Evolutionary conservation across 441 rosid genomes (phyloP), one percentile per base, ranked within the genome.

Genomic region (Metrosideros polymorpha): DNA sequence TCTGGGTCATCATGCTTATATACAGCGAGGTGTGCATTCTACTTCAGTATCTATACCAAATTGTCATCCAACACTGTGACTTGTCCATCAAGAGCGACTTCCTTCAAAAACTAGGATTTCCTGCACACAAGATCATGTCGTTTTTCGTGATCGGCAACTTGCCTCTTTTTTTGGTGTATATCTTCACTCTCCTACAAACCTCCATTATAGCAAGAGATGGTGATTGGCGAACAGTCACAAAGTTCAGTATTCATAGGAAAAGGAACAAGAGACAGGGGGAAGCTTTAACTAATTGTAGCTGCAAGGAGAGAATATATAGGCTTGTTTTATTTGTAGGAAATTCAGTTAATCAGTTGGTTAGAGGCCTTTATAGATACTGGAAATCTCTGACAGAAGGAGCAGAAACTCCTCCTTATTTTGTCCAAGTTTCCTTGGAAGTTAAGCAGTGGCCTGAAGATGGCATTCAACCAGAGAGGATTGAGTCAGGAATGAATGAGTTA

Each of bases 391-490:
- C 95, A 57, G 95, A 89, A 88, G 99, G 97, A 89, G 99, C 98
- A 87, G 99, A 97, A 88, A 92, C 99, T 89, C 99, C 99, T 89
- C 99, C 99, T 83, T 97, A 94, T 91, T 96, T 98, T 93, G 96
- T 97, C 85, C 99, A 97, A 93, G 91, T 98, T 91, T 93, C 97
- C 84, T 93, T 98, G 98, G 98, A 97, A 91, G 98, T 98, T 84
- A 91, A 88, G 88, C 86, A 90, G 89, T 97, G 99, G 99, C 99
- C 99, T 83, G 97, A 94, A 87, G 99, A 95, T 92, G 99, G 99
- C 83, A 95, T 98, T 90, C 99, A 98, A 92, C 99, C 99, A 82
- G 99, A 95, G 91, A 97, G 95, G 90, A 91, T 97, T 82, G 99
- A 96, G 89, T 96, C 97, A 89, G 95, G 96, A 86, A 92, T 97